These are phyloP conservation scores for Xylaria digitata DNA, from an alignment of 2,329 filamentous ascomycete genomes.

Conservation along the genomic window DNA sequence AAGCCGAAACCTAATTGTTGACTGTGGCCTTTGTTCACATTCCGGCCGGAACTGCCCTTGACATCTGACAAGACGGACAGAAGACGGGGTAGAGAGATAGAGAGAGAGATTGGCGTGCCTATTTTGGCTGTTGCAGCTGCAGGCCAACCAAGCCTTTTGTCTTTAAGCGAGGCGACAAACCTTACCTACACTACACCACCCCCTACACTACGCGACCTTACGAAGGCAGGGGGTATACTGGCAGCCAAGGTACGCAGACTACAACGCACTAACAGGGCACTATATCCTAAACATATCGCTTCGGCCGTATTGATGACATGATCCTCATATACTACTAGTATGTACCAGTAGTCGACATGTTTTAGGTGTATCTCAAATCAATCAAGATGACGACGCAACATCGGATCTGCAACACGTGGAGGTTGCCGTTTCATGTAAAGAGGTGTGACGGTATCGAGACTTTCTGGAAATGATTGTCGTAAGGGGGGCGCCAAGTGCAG, in stretches of 20 bases:
- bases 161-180: not conserved
- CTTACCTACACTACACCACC: not conserved
- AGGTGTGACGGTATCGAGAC: constrained; percentile 22
- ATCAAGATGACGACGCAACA: constrained; percentile 26
- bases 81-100: not conserved
- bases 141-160: not conserved
- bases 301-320: not conserved
- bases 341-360: not conserved
- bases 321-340: not conserved
- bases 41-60: not conserved
- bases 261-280: too few species aligned
- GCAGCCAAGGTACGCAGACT: not conserved
- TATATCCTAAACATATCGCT: too few species aligned
- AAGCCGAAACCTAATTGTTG: not conserved
- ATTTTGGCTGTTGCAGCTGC: not conserved
- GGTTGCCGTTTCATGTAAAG: constrained; percentile 33
- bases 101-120: not conserved
- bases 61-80: not conserved
- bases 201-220: not conserved
- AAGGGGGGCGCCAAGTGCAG: constrained; percentile 22
- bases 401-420: constrained; percentile 26
- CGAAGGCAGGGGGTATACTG: not conserved
- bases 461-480: constrained; percentile 25
- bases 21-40: not conserved
- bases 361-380: constrained; percentile 14